Base-by-base conservation (phyloP, 1,284 basidiomycete species). In the Ceratobasidium papillatum region DNA sequence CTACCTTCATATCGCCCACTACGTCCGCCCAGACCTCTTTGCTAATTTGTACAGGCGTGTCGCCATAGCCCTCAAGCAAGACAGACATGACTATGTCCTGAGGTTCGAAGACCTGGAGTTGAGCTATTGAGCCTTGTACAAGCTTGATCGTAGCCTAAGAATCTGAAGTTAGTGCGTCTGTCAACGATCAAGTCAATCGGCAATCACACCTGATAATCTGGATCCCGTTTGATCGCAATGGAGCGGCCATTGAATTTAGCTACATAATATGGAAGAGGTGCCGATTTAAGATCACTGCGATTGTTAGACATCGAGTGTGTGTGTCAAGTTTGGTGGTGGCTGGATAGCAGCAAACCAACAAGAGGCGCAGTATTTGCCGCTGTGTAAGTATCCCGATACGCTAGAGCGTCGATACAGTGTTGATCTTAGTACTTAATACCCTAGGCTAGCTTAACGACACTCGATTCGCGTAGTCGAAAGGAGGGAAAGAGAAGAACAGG, bases 251-350 rank as follows among this genome's bases (percentile, higher is more conserved):
- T 36, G 27, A 25, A 45, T 3, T 7, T 43, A 14, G 59, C 59
- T n/a, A 62, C 59, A 22, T 45, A 64, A 27, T 47, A 64, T 49
- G 62, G 62, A 8, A 59, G 56, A n/a, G n/a, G n/a, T n/a, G n/a
- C n/a, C n/a, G n/a, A n/a, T n/a, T n/a, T n/a, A n/a, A n/a, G n/a
- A n/a, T n/a, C n/a, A n/a, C n/a, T n/a, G n/a, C n/a, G n/a, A n/a
- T n/a, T n/a, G n/a, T n/a, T n/a, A n/a, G n/a, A n/a, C n/a, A n/a
- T n/a, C n/a, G n/a, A n/a, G n/a, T n/a, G n/a, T n/a, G n/a, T n/a
- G n/a, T n/a, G n/a, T n/a, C n/a, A n/a, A n/a, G n/a, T n/a, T n/a
- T n/a, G n/a, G n/a, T n/a, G n/a, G n/a, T n/a, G n/a, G n/a, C n/a
- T n/a, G n/a, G n/a, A n/a, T n/a, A n/a, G n/a, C n/a, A n/a, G n/a